Evolutionary conservation across 2,329 filamentous ascomycete genomes (phyloP), one percentile per base, ranked within the genome.

Genomic region (Zasmidium cellare): DNA sequence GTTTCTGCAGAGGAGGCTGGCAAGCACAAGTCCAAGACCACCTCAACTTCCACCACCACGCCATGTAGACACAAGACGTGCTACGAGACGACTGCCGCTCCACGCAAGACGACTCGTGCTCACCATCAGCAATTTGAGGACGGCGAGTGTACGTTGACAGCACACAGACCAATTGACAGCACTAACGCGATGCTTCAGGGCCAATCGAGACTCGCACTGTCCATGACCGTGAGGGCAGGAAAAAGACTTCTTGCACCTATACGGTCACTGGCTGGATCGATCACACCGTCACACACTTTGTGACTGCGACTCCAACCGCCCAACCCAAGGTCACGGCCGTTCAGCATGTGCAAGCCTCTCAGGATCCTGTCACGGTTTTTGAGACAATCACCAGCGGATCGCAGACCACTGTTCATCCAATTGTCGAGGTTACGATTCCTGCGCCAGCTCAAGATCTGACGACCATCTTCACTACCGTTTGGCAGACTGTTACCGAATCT

Each of bases 1-100:
- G 56, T 52, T 55, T 55, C 25, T 47, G 58, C 58, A 12, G 35
- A 23, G 38, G 47, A 41, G 23, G 11, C 35, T 14, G 11, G 7
- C 7, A 53, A 46, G 51, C 16, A 44, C 20, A 25, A 28, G 23
- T n/a, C 25, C 6, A 28, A 49, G 46, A 25, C 5, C 3, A 48
- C 46, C 16, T 9, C 3, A n/a, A n/a, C n/a, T n/a, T n/a, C n/a
- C n/a, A n/a, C n/a, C n/a, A n/a, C n/a, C n/a, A n/a, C n/a, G n/a
- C n/a, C n/a, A n/a, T n/a, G n/a, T n/a, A n/a, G n/a, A n/a, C n/a
- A n/a, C n/a, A n/a, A n/a, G n/a, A n/a, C n/a, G n/a, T 20, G 6
- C 46, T 11, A 41, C 31, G 18, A 19, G 22, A 44, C 41, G 12
- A 23, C 19, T 3, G 20, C 31, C 11, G 20, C 50, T 23, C 18